Evolutionary conservation across 2,329 filamentous ascomycete genomes (phyloP), one percentile per base, ranked within the genome.

Genomic region (Myriosclerotinia duriaeana): DNA sequence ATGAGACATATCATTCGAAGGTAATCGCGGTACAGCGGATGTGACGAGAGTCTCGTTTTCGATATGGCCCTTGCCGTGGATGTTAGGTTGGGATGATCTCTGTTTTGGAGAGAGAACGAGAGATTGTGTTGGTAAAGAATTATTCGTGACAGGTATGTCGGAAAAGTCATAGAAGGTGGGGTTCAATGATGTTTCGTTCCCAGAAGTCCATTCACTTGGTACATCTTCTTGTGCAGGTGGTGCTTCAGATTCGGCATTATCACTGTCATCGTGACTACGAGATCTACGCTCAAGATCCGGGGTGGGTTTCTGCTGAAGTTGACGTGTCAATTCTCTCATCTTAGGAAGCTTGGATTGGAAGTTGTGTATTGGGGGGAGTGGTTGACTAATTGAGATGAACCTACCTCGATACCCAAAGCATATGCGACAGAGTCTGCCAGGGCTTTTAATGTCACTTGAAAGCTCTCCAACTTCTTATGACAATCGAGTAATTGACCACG

Each of bases 381-480:
- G 34, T 40, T 12, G 44, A 61, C 30, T n/a, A 36, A 11, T 20
- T 22, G 8, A 40, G 8, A 22, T 40, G 34, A 26, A 50, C 63
- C 34, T 52, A 65, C 63, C 53, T 65, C 63, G 20, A 65, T 65
- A 5, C 63, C 63, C 36, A 65, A 40, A 52, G 63, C 36, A 59
- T 42, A 59, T 22, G 63, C 63, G 22, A 65, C 63, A 12, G 63
- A 65, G 22, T 65, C 63, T 14, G 63, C 63, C 15, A 65, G 44
- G 7, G 63, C 53, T 52, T 52, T 65, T 14, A 65, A 17, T 15
- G 63, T 65, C 42, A 65, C 63, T 14, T 65, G 63, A 20, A 65
- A 65, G 12, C 63, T 65, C 48, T 65, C 63, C 22, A 65, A 11
- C 22, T 65, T 65, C 48, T 65, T 65, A 8, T 65, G 63, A 20